Evolutionary conservation across 108 stramenopile genomes (phyloP), one percentile per base, ranked within the genome.

Genomic region (Licmophora abbreviata): DNA sequence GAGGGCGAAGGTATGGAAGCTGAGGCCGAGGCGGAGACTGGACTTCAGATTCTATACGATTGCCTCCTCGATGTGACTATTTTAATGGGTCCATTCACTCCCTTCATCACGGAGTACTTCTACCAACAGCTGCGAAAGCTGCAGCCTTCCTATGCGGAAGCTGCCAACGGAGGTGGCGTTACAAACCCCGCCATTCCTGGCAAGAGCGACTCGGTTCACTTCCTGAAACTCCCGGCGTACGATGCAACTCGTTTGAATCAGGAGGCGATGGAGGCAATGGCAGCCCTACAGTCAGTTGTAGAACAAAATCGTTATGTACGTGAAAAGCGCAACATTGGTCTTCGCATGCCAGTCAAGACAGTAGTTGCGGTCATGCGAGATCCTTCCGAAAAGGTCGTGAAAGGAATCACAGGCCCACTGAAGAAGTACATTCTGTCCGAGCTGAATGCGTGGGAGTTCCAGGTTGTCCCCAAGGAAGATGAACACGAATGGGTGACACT

Each of bases 71-170:
- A 91, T 54, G 91, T 98, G 43, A 79, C 88, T 25, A 76, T 90
- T 41, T 68, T 97, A 32, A 97, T 99, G 97, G 95, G 88, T 1
- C 99, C 99, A 6, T 96, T 99, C 74, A 97, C 97, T 23, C 99
- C 99, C 1, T 99, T 98, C 79, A 94, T 99, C 56, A 70, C 97
- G 11, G 99, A 99, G 67, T 97, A 72, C 63, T 87, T 97, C 36
- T 99, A 99, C 75, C 96, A 94, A 58, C 84, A 92, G 36, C 77
- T 99, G 38, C 79, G 97, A 40, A 85, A 89, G 55, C 54, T 92
- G 44, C 91, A 94, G 66, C 94, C 94, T 4, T 80, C 86, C 3
- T 94, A 77, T 59, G 56, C 63, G 29, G 79, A 83, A 14, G 67
- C 72, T 15, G 69, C 59, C 21, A 65, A 76, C 49, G 83, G 76